A percentile compares a stretch with the other conserved stretches of the same genome.
These are phyloP conservation scores for Gyromitra esculenta DNA, from an alignment of 2,329 filamentous ascomycete genomes.

Conservation along the genomic window DNA sequence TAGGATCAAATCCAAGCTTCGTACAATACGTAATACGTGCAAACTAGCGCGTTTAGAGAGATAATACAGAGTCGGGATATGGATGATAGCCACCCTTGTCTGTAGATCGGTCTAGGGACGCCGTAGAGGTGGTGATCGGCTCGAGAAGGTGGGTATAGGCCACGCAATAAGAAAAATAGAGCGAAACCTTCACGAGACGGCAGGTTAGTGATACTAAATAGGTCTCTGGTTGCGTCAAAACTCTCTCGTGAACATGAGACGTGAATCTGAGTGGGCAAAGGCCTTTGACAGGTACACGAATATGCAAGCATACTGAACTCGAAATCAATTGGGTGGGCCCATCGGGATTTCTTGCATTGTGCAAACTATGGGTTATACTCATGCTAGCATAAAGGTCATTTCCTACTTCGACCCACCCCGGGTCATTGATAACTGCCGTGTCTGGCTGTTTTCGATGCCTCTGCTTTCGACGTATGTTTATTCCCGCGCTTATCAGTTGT, in stretches of 20 bases:
- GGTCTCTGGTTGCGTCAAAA: constrained; percentile 14
- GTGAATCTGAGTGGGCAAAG: constrained; percentile 24
- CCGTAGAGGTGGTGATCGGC: neutral
- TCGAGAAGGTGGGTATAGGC: constrained; percentile 9
- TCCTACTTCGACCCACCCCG: constrained; percentile 33
- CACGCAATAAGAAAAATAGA: neutral
- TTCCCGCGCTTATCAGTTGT: constrained; percentile 28
- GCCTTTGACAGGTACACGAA: constrained; percentile 45
- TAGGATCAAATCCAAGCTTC: constrained; percentile 9
- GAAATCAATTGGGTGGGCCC: constrained; percentile 35
- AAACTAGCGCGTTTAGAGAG: constrained; percentile 18
- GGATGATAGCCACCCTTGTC: constrained; percentile 11
- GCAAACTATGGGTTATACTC: constrained; percentile 20
- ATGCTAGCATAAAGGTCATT: constrained; percentile 40
- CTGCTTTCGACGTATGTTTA: constrained; percentile 45
- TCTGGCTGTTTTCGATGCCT: constrained; percentile 36
- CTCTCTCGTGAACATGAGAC: neutral
- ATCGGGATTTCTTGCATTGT: constrained; percentile 48
- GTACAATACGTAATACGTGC: constrained; percentile 31
- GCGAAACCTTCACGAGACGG: neutral
- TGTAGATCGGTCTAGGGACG: constrained; percentile 22
- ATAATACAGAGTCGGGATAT: constrained; percentile 32
- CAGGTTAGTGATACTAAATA: constrained; percentile 34
- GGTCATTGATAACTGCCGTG: constrained; percentile 43
- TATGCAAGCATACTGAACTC: constrained; percentile 20